Conservation (phyloP, 2,329 filamentous ascomycete genomes). For the Neonectria ditissima region DNA sequence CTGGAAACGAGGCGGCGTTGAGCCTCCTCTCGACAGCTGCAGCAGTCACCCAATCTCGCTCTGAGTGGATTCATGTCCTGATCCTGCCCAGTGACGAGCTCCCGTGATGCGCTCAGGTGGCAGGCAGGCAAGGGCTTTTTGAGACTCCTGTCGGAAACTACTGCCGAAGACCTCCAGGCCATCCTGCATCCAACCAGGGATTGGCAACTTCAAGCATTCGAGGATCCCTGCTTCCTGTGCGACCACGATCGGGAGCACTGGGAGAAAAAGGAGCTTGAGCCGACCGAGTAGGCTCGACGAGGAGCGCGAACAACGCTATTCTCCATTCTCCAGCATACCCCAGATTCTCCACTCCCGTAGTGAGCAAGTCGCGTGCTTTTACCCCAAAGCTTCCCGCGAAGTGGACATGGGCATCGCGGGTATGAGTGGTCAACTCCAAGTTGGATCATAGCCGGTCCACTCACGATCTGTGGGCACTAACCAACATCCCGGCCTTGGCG, state of each 20-base stretch:
- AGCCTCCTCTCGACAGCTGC: background rate
- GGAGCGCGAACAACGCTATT: constrained; percentile 20
- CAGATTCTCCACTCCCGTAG: constrained; percentile 37
- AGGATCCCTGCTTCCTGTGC: background rate
- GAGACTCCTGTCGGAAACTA: constrained; percentile 2
- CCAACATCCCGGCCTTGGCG: constrained; percentile 10
- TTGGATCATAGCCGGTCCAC: constrained; percentile 40
- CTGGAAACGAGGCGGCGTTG: background rate
- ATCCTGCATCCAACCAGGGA: constrained; percentile 1
- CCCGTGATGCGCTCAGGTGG: constrained; percentile 12
- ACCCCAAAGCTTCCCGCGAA: constrained; percentile 24
- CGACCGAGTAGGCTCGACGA: background rate
- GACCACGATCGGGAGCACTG: constrained; percentile 5
- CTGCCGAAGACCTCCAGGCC: background rate
- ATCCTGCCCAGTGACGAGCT: background rate
- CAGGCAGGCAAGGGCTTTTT: background rate
- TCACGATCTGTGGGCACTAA: constrained; percentile 26
- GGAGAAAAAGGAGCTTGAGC: constrained; percentile 21
- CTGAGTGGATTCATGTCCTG: constrained; percentile 13
- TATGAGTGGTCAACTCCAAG: constrained; percentile 31
- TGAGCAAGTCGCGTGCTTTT: constrained; percentile 16
- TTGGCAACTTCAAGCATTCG: background rate
- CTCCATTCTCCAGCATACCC: constrained; percentile 38
- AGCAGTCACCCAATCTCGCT: background rate
- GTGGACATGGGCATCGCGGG: constrained; percentile 22